These are phyloP conservation scores for Canavalia ensiformis DNA, from an alignment of 306 rosid species.

Conservation along the genomic window DNA sequence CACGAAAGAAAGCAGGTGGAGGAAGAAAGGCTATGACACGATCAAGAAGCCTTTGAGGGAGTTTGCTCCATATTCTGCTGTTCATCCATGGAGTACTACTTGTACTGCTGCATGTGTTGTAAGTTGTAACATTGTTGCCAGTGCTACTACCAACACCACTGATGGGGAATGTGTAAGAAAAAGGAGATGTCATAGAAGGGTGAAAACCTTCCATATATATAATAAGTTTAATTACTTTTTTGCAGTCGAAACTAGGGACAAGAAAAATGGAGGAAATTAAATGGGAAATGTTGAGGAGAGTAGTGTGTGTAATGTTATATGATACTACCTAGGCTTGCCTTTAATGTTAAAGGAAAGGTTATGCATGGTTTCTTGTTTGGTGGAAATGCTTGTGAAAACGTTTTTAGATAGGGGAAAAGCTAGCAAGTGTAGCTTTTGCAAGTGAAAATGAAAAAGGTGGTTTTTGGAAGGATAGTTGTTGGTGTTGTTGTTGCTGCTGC, in stretches of 20 bases:
- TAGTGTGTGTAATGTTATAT: not conserved
- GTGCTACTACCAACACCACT: slow-evolving; percentile 37
- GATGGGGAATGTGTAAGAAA: slow-evolving; percentile 66
- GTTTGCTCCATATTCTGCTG: slow-evolving; percentile 85
- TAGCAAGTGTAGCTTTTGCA: slow-evolving; percentile 6
- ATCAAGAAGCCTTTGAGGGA: slow-evolving; percentile 81
- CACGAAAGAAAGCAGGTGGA: slow-evolving; percentile 86
- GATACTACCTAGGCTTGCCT: slow-evolving; percentile 48
- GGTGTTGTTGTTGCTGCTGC: not conserved
- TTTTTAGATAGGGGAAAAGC: slow-evolving; percentile 39
- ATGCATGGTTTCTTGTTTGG: slow-evolving; percentile 37
- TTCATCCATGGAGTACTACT: slow-evolving; percentile 70
- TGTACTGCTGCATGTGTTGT: slow-evolving; percentile 14
- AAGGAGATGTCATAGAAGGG: slow-evolving; percentile 65
- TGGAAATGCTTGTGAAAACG: no score
- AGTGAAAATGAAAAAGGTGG: slow-evolving; percentile 42
- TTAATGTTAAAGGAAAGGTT: slow-evolving; percentile 45
- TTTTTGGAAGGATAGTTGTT: slow-evolving; percentile 31
- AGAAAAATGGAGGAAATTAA: not conserved
- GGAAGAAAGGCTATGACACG: slow-evolving; percentile 84
- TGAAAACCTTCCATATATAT: slow-evolving; percentile 73
- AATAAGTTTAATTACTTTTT: slow-evolving; percentile 5
- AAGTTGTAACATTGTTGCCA: slow-evolving; percentile 30
- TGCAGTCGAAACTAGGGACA: slow-evolving; percentile 29
- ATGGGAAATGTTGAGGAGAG: slow-evolving; percentile 21